These are phyloP conservation scores for Termitomyces sp. DNA, from an alignment of 768 basidiomycete genomes.

Conservation along the genomic window DNA sequence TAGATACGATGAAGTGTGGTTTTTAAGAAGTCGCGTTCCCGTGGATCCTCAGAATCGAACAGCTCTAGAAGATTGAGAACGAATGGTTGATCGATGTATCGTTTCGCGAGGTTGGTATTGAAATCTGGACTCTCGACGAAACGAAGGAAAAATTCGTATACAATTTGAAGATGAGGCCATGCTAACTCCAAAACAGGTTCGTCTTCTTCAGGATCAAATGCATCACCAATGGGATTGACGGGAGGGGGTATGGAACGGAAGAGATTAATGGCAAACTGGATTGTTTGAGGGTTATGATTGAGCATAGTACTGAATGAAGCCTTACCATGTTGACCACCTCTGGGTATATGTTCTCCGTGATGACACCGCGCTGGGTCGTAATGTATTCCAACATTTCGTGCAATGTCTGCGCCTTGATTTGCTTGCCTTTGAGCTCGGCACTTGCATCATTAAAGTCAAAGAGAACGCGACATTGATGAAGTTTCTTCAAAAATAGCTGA, in stretches of 20 bases:
- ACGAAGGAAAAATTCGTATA: slow-evolving; percentile 99
- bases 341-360: slow-evolving; percentile 96
- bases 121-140: slow-evolving; percentile 98
- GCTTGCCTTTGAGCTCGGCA: slow-evolving; percentile 93
- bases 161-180: slow-evolving; percentile 99
- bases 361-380: slow-evolving; percentile 92
- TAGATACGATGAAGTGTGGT: slow-evolving; percentile 99
- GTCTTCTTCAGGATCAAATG: slow-evolving; percentile 99
- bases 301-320: slow-evolving; percentile 13
- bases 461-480: slow-evolving; percentile 93
- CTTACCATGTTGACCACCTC: slow-evolving; percentile 98
- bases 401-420: slow-evolving; percentile 96
- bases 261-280: slow-evolving; percentile 93
- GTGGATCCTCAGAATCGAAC: slow-evolving; percentile 97
- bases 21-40: slow-evolving; percentile 99
- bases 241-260: slow-evolving; percentile 99
- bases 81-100: slow-evolving; percentile 94
- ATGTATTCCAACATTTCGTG: slow-evolving; percentile 99
- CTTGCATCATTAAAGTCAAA: slow-evolving; percentile 99
- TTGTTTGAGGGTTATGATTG: slow-evolving; percentile 6
- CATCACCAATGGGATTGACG: slow-evolving; percentile 97
- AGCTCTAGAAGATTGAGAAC: slow-evolving; percentile 95
- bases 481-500: slow-evolving; percentile 89
- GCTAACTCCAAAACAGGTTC: slow-evolving; percentile 98
- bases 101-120: slow-evolving; percentile 96